phyloP scores from a whole-genome alignment of 2,329 filamentous ascomycete species.

The Botrytis paeoniae region DNA sequence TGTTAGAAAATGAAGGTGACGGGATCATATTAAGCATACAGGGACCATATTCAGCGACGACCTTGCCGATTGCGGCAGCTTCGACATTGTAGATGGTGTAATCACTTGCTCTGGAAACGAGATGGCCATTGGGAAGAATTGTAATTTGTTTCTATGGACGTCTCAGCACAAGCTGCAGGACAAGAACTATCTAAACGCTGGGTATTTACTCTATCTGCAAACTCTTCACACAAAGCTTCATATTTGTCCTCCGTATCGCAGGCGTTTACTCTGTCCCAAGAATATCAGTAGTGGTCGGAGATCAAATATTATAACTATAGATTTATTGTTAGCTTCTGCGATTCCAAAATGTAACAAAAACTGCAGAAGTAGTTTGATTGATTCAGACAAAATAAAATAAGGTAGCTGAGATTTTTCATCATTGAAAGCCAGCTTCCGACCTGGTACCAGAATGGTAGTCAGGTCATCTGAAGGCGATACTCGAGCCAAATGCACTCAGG shows the following conservation, averaged over 20 bases:
- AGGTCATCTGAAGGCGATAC: constrained; percentile 67
- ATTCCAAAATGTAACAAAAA: constrained; percentile 15
- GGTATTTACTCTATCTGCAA: constrained; percentile 76
- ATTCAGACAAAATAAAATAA: constrained; percentile 85
- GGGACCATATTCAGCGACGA: constrained; percentile 86
- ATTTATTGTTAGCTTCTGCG: constrained; percentile 32
- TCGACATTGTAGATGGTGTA: constrained; percentile 99
- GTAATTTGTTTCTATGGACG: constrained; percentile 71
- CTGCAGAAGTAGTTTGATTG: constrained; percentile 20
- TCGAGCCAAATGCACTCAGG: constrained; percentile 99
- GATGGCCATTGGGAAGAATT: constrained; percentile 90
- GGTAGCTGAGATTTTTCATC: constrained; percentile 99
- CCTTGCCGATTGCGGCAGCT: constrained; percentile 81
- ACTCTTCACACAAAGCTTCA: constrained; percentile 76
- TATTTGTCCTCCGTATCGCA: constrained; percentile 92
- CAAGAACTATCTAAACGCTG: constrained; percentile 40
- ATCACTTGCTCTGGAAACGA: constrained; percentile 94
- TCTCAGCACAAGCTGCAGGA: constrained; percentile 39
- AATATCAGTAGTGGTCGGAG: constrained; percentile 7
- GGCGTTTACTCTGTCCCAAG: constrained; percentile 72
- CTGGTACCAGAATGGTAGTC: constrained; percentile 74
- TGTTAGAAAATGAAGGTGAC: constrained; percentile 24
- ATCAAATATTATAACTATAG: neutral
- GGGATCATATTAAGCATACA: constrained; percentile 58
- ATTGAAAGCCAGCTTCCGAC: constrained; percentile 69